Evolutionary conservation across 2,329 filamentous ascomycete genomes (phyloP), one percentile per base, ranked within the genome.

Genomic region (Fusarium nematophilum): DNA sequence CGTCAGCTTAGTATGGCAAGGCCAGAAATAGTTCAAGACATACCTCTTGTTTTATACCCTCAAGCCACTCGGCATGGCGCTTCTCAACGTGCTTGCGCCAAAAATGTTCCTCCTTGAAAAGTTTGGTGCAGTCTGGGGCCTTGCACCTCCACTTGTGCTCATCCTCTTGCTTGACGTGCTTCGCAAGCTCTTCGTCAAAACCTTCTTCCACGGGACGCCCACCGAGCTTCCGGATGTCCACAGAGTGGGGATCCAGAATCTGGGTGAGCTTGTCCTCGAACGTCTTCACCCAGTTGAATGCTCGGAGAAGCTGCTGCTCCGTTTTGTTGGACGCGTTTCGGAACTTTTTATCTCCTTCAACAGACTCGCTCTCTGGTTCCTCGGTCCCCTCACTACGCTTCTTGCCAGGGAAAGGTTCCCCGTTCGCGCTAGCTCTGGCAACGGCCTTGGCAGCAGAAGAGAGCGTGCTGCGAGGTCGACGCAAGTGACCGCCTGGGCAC

Each of bases 61-160:
- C 89, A 37, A 91, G 84, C 91, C 93, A 99, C 48, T 98, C 94
- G 1, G 85, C 75, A 74, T 99, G 95, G 53, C 96, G 88, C 79
- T 99, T 99, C 77, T 98, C 94, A 13, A 98, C 89, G 70, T 99
- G 95, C 81, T 99, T 99, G 70, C 88, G 89, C 94, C 96, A 99
- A 74, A 99, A 99, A 68, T 94, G 88, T 36, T 96, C 90, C 54
- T 95, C 95, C 76, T 98, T 98, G 83, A 99, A 99, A 7, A 99
- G 81, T 77, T 99, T 99, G 9, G 90, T 90, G 76, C 95, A 99
- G 31, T 97, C 93, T 2, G 94, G 94, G 4, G 96, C 93, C 75
- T 95, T 96, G 83, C 95, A 99, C 57, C 96, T 88, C 83, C 90
- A 99, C 74, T 98, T 98, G 70, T 94, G 90, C 75, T 97, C 93